Evolutionary conservation across 2,329 filamentous ascomycete genomes (phyloP).

Genomic region (Teratosphaeriaceae sp.): DNA sequence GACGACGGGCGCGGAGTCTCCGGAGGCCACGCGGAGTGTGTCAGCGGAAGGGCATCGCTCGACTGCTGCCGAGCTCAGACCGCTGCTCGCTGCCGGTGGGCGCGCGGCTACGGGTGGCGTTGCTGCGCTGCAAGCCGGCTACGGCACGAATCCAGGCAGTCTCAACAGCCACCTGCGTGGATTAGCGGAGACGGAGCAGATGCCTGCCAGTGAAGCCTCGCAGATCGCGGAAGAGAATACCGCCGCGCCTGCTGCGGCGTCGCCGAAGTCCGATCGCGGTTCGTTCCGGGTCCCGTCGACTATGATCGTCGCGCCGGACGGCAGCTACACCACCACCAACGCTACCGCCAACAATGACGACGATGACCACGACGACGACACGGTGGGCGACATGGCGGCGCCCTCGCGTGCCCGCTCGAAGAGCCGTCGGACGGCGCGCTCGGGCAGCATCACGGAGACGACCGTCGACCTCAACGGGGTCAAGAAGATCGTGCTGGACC

Average conservation of each 20-base stretch:
- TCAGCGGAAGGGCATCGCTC: neutral
- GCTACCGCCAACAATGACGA: constrained; percentile 2
- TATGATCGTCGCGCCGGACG: neutral
- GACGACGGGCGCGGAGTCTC: constrained; percentile 4
- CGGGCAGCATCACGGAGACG: constrained; percentile 73
- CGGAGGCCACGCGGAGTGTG: neutral
- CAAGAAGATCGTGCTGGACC: constrained; percentile 68
- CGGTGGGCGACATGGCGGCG: constrained; percentile 20
- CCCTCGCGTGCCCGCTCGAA: constrained; percentile 36
- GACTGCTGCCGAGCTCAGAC: neutral
- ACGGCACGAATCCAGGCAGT: constrained; percentile 34
- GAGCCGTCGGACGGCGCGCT: constrained; percentile 44
- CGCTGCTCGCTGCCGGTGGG: constrained; percentile 48
- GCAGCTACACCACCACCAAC: neutral
- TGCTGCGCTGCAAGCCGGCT: constrained; percentile 48
- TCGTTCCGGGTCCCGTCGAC: neutral
- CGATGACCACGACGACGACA: constrained; percentile 7
- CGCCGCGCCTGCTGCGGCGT: constrained; percentile 4
- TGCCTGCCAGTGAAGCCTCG: constrained; percentile 18
- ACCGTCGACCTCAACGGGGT: constrained; percentile 68
- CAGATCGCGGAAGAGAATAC: constrained; percentile 18
- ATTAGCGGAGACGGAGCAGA: constrained; percentile 4
- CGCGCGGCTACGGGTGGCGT: constrained; percentile 54
- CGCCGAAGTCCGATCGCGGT: neutral
- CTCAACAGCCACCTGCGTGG: constrained; percentile 10